Conservation (phyloP, 2,329 filamentous ascomycete genomes). For the Pezicula carpinea region DNA sequence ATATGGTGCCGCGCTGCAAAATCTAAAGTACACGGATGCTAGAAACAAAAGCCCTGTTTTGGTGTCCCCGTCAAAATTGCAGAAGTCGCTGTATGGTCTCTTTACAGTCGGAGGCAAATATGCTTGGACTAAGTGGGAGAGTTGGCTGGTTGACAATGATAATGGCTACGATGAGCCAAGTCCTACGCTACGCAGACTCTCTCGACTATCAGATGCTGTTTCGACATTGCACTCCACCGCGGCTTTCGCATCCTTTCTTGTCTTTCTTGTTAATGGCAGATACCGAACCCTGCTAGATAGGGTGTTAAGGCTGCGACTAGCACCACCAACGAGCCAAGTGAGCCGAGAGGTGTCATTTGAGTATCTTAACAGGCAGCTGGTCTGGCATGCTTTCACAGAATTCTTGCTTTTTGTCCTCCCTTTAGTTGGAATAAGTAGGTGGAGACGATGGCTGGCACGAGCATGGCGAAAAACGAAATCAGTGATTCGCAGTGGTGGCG, state of each 20-base stretch:
- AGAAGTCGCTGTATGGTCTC: conserved; percentile 80
- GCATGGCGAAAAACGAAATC: conserved; percentile 79
- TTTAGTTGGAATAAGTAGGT: conserved; percentile 88
- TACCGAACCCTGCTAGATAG: conserved; percentile 90
- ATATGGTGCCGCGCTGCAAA: conserved; percentile 90
- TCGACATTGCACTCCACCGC: conserved; percentile 76
- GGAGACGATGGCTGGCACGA: conserved; percentile 83
- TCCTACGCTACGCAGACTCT: conserved; percentile 51
- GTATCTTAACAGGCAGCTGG: conserved; percentile 93
- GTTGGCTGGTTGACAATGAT: conserved; percentile 73
- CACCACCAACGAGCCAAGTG: conserved; percentile 79
- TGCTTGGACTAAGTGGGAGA: conserved; percentile 87
- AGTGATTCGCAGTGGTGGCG: conserved; percentile 48
- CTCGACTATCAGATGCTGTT: conserved; percentile 61
- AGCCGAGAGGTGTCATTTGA: conserved; percentile 93
- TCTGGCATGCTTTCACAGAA: conserved; percentile 99
- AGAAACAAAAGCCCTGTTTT: conserved; percentile 58
- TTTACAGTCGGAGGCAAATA: conserved; percentile 86
- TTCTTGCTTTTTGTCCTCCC: conserved; percentile 97
- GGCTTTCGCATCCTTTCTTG: conserved; percentile 78
- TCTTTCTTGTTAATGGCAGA: conserved; percentile 85
- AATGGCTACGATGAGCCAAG: conserved; percentile 65
- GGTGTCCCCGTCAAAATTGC: conserved; percentile 68
- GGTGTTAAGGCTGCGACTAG: conserved; percentile 75
- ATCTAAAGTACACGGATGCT: conserved; percentile 84